Evolutionary conservation across 2,329 filamentous ascomycete species (phyloP).

Genomic region (Cladosporium sp.): DNA sequence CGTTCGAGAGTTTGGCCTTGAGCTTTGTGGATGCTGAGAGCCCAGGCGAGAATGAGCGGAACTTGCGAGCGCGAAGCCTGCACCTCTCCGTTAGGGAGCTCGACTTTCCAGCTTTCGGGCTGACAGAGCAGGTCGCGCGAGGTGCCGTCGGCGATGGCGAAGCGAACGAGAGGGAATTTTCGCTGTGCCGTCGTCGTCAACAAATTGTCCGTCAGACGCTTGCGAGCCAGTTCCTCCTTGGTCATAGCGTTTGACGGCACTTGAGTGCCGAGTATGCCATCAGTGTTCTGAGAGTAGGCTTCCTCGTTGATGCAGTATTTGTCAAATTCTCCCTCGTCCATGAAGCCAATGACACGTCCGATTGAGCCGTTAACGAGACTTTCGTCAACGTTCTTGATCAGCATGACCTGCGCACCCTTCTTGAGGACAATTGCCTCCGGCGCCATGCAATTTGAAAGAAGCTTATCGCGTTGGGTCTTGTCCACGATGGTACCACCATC

Average conservation of each 20-base stretch:
- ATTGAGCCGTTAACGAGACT: slow-evolving; percentile 90
- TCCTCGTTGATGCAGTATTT: slow-evolving; percentile 28
- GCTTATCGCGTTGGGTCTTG: slow-evolving; percentile 63
- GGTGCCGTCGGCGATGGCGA: slow-evolving; percentile 73
- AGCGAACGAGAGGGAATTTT: slow-evolving; percentile 80
- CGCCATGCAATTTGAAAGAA: slow-evolving; percentile 90
- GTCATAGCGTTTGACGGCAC: slow-evolving; percentile 25
- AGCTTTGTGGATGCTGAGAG: slow-evolving; percentile 95
- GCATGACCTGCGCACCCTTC: slow-evolving; percentile 93
- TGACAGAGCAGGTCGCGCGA: slow-evolving; percentile 74
- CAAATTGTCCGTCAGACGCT: slow-evolving; percentile 53
- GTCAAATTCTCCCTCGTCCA: slow-evolving; percentile 55
- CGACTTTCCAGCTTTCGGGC: slow-evolving; percentile 92
- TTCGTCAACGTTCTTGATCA: slow-evolving; percentile 99
- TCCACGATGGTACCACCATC: slow-evolving; percentile 71
- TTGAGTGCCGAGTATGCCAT: slow-evolving; percentile 29
- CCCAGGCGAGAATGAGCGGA: slow-evolving; percentile 93
- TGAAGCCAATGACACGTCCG: slow-evolving; percentile 79
- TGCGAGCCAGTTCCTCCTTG: slow-evolving; percentile 15
- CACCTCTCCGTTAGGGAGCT: slow-evolving; percentile 90
- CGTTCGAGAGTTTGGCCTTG: slow-evolving; percentile 91
- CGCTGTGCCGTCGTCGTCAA: slow-evolving; percentile 48
- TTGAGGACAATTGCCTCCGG: slow-evolving; percentile 77
- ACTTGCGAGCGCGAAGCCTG: slow-evolving; percentile 74
- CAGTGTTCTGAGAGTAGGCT: slow-evolving; percentile 20